Base-by-base conservation (phyloP, 192 early-diverging fungal species). In the Radiomyces spectabilis region DNA sequence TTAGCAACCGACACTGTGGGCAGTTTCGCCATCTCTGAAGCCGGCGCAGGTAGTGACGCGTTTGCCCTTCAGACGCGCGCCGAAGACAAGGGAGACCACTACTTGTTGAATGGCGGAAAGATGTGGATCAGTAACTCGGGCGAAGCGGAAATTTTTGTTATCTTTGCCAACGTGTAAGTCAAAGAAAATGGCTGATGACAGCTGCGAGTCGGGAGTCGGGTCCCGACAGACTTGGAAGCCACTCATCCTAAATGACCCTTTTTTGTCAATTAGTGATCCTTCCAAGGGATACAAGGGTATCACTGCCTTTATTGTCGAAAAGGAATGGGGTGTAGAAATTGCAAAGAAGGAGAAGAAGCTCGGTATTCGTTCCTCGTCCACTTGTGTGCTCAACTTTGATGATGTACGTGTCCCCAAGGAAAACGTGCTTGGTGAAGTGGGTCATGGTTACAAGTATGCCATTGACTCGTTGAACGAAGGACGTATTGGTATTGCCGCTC, bases 391-490 rank as follows among this genome's bases (percentile, higher is more conserved):
- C 32, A 85, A 83, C 56, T 95, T 98, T 74, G 95, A 98, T 65
- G 87, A 92, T 38, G 61, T 95, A 27, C 72, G 69, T 33, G 41
- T 98, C 24, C 95, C 95, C 15, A 86, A 75, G n/a, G 69, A 69
- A 34, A 92, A 93, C 68, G 78, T 98, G 9, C 63, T 98, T n/a
- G 95, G 95, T 30, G 84, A 94, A 55, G 76, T 94, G 32, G 92
- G 92, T 49, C 80, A 92, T 73, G 95, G 95, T 21, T 98, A 98
- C 84, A 98, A 94, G 73, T 90, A 89, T 49, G 93, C 95, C 41
- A 98, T 98, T 40, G 91, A 93, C 61, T 89, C 91, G 52, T 81
- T 98, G 55, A 98, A 98, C 78, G 95, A 98, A 71, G 95, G 95
- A 22, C 86, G 95, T 60, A 89, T 95, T 47, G 94, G 94, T 52